Base-by-base conservation (phyloP, 164 flowering plant species). In the Kalanchoe fedtschenkoi region DNA sequence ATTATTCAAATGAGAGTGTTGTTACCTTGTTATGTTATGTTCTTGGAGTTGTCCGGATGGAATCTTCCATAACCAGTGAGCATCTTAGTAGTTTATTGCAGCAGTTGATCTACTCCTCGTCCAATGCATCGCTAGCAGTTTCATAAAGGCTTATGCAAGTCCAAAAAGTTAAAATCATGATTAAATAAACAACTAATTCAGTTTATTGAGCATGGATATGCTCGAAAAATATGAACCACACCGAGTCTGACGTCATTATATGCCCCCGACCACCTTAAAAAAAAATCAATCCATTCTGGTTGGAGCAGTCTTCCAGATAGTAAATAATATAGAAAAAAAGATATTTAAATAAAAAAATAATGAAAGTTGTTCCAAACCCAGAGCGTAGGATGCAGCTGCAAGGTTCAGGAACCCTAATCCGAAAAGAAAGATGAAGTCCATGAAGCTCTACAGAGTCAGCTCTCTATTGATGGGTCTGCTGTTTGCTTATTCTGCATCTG, bases 401-500 rank as follows among this genome's bases (percentile, higher is more conserved):
- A 26, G 32, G 26, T 51, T 51, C 56, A 51, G 1, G 14, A 51
- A 51, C 32, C 28, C 32, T 28, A n/a, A 51, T 26, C 33, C 24
- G 56, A 51, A 24, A 26, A 29, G 28, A 51, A 47, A 47, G 28
- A 47, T 47, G 54, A 47, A 47, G 28, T 47, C 55, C 13, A 47
- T 16, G 24, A 72, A 67, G 67, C 38, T 73, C 24, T 75, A 76
- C 70, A 64, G 64, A 62, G 59, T 65, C 5, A 80, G 81, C 70
- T 80, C 82, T 64, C 47, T 83, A 4, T 65, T 81, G 34, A 83
- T 86, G 89, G 81, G 86, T 44, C 24, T 63, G 57, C 81, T 85
- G 37, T 89, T 85, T 64, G 80, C 78, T 62, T 78, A 74, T 58
- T 89, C 85, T 63, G 79, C 89, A 30, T 72, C 78, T 14, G 84